phyloP scores from a whole-genome alignment of 805 yeast genomes.

The Nakazawaea wyomingensis region DNA sequence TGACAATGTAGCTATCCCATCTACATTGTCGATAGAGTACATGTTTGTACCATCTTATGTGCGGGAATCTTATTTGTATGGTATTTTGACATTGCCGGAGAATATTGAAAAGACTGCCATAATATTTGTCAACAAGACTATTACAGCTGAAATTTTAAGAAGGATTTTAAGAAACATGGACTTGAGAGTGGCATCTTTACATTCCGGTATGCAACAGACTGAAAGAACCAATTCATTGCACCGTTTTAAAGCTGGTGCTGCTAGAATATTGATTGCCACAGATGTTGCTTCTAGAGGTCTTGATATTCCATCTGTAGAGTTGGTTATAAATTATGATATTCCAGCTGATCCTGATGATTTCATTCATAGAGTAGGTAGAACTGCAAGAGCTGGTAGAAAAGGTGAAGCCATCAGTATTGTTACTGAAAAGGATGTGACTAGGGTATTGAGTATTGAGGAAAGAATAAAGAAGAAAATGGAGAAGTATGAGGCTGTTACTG shows the following conservation, averaged over 20 bases:
- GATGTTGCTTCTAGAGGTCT: conserved; percentile 92
- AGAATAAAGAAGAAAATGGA: conserved; percentile 77
- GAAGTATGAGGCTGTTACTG: conserved; percentile 65
- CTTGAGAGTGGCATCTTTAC: conserved; percentile 81
- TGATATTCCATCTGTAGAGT: conserved; percentile 76
- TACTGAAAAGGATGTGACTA: conserved; percentile 76
- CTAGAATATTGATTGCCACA: conserved; percentile 87
- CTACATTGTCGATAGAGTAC: conserved; percentile 59
- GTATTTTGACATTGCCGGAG: conserved; percentile 55
- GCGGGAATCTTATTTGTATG: conserved; percentile 81
- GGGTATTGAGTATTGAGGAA: conserved; percentile 82
- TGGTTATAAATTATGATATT: conserved; percentile 72
- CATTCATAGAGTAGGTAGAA: conserved; percentile 89
- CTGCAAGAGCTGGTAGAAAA: conserved; percentile 92
- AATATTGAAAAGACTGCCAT: conserved; percentile 68
- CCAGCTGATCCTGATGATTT: conserved; percentile 84
- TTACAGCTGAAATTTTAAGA: conserved; percentile 82
- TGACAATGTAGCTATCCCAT: conserved; percentile 77
- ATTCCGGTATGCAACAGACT: conserved; percentile 89
- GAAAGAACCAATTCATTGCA: conserved; percentile 91
- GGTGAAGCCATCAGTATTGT: conserved; percentile 84
- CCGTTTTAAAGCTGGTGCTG: conserved; percentile 91
- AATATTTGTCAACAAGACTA: conserved; percentile 86
- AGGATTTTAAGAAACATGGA: conserved; percentile 71
- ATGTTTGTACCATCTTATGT: conserved; percentile 81